phyloP scores from a whole-genome alignment of 148 eudicot genomes.

The Chenopodium quinoa region DNA sequence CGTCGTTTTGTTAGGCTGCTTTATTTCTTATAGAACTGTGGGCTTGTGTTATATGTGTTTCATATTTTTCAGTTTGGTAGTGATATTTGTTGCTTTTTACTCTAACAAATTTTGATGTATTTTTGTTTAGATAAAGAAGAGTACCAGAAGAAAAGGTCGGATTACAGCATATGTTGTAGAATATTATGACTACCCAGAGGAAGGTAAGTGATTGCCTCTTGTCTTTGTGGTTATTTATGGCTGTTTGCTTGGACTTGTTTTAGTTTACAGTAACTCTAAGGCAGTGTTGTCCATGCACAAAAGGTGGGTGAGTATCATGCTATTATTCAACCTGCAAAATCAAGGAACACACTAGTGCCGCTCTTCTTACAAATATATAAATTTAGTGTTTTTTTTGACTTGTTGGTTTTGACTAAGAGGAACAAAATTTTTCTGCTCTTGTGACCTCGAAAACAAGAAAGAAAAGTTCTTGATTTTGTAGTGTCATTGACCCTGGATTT shows the following conservation, averaged over 20 bases:
- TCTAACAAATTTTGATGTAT: conserved; percentile 9
- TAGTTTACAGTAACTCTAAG: neutral
- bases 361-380: too few relatives aligned
- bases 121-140: conserved; percentile 32
- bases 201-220: conserved; percentile 36
- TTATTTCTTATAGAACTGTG: too few relatives aligned
- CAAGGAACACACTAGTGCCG: too few relatives aligned
- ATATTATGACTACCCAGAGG: conserved; percentile 41
- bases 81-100: neutral
- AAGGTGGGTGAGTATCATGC: too few relatives aligned
- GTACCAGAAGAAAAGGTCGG: conserved; percentile 11
- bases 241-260: neutral
- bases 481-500: neutral
- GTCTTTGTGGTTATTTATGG: neutral
- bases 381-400: too few relatives aligned
- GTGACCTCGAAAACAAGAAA: neutral
- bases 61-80: too few relatives aligned
- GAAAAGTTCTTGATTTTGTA: neutral
- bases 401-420: neutral
- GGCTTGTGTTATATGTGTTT: too few relatives aligned
- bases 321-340: too few relatives aligned
- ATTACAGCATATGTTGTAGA: conserved; percentile 20
- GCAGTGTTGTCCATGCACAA: too few relatives aligned
- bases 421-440: neutral
- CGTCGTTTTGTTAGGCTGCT: too few relatives aligned